Base-by-base conservation (phyloP, 2,329 filamentous ascomycete genomes). In the Penicillium sp. region DNA sequence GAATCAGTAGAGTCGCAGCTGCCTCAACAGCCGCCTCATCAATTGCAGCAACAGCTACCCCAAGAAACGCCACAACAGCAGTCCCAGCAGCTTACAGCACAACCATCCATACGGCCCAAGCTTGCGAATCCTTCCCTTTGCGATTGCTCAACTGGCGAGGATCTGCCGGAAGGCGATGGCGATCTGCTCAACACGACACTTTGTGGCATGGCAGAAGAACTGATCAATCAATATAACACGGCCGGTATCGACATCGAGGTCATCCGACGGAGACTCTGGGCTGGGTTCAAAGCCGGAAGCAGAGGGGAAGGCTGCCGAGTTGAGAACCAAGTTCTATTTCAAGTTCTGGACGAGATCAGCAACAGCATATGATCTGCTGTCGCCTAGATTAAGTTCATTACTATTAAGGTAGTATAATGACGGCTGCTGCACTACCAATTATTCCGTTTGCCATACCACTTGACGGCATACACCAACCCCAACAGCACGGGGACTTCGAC, bases 401-500 rank as follows among this genome's bases (percentile, higher is more conserved):
- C 52, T 55, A 55, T 45, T 52, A 52, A 22, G 7, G 14, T 15
- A 25, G 4, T 15, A 11, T 42, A 15, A 12, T 25, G 39, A 38
- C n/a, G 17, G 31, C 11, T 28, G 25, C 25, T 31, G 63, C 35
- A 51, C 15, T 66, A 63, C 72, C 71, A 73, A 41, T 59, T 61
- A 22, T 60, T 50, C 49, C 70, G 61, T 51, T 60, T 71, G 14
- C 66, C 71, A 52, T 72, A 58, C 62, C 63, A 69, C 49, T 68
- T 87, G 10, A 91, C 82, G 0, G 89, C 78, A 80, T 95, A 95
- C 2, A 96, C 91, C 68, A 96, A 74, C 0, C 81, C 87, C 10
- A 96, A 71, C 60, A 96, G 73, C 1, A 96, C 91, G 0, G 92
- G 92, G 3, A 96, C 92, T 71, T 96, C 92, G 54, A 96, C 90